Percentiles rank a stretch among this genome's conserved stretches.
Conservation (phyloP, 1,284 basidiomycete genomes). For the Phellinidium pouzarii region DNA sequence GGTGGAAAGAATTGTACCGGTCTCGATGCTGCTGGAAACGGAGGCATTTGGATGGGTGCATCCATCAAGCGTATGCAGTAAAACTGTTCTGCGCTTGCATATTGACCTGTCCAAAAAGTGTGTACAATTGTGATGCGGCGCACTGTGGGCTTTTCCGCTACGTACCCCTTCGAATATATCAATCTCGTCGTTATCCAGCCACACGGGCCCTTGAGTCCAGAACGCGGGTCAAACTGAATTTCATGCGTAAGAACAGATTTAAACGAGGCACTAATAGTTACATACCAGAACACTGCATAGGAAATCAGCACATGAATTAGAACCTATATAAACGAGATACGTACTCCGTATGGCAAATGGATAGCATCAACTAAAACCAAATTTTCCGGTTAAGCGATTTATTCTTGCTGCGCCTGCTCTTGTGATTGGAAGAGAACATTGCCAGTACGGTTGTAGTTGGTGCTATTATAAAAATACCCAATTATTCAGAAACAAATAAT, state of each 20-base stretch:
- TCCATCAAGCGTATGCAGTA: conserved; percentile 29
- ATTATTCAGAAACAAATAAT: too few species aligned
- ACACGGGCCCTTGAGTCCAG: conserved; percentile 29
- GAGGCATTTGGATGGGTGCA: conserved; percentile 23
- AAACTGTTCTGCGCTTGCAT: conserved; percentile 27
- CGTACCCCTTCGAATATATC: conserved; percentile 36
- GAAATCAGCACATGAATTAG: too few species aligned
- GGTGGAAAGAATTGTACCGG: conserved; percentile 19
- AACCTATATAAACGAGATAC: background rate
- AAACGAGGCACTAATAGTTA: too few species aligned
- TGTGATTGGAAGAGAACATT: conserved; percentile 16
- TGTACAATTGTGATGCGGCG: background rate
- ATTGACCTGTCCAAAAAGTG: conserved; percentile 20
- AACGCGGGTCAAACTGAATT: conserved; percentile 35
- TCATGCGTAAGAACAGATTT: too few species aligned
- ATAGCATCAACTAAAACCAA: conserved; percentile 19
- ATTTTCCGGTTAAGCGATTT: conserved; percentile 14
- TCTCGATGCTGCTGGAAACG: conserved; percentile 10
- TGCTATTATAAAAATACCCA: conserved; percentile 17
- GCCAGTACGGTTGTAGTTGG: conserved; percentile 16
- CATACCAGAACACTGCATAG: too few species aligned
- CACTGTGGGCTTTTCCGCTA: too few species aligned
- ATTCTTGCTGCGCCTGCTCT: conserved; percentile 7
- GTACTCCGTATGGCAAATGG: conserved; percentile 16
- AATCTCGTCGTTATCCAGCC: conserved; percentile 39